phyloP scores from a whole-genome alignment of 257 asterid genomes.

The Linaria vulgaris region DNA sequence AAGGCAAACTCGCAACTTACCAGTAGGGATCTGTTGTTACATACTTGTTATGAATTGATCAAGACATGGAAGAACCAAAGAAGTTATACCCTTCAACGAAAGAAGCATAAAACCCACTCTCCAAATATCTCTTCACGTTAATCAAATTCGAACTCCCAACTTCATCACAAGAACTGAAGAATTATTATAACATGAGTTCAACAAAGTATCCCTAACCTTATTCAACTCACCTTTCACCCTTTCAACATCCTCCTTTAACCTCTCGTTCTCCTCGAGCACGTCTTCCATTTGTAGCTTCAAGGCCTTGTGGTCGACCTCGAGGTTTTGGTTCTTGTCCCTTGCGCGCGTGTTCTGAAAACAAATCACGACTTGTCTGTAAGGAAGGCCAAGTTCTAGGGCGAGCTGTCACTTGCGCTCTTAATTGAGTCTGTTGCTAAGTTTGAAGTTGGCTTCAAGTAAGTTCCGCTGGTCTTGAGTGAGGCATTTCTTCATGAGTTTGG shows the following conservation, averaged over 20 bases:
- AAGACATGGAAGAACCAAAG: slow-evolving; percentile 19
- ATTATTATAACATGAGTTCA: too few species aligned
- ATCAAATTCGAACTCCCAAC: slow-evolving; percentile 39
- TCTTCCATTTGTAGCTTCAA: slow-evolving; percentile 41
- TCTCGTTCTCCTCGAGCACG: slow-evolving; percentile 38
- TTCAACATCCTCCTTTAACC: slow-evolving; percentile 43
- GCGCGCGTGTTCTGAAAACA: slow-evolving; percentile 85
- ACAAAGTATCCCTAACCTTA: slow-evolving; percentile 33
- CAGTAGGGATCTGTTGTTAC: too few species aligned
- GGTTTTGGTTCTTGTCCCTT: slow-evolving; percentile 59
- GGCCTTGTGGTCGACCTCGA: slow-evolving; percentile 46
- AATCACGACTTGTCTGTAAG: slow-evolving; percentile 59
- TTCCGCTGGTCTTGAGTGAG: slow-evolving; percentile 52
- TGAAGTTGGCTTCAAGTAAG: slow-evolving; percentile 50
- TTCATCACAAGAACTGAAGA: slow-evolving; percentile 54
- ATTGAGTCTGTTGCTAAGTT: slow-evolving; percentile 52
- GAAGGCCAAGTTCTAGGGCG: slow-evolving; percentile 51
- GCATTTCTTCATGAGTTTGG: slow-evolving; percentile 54
- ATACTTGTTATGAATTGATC: background rate
- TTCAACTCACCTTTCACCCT: slow-evolving; percentile 49
- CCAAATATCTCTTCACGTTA: slow-evolving; percentile 35
- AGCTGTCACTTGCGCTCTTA: slow-evolving; percentile 51
- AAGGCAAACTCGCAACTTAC: too few species aligned
- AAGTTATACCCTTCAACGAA: slow-evolving; percentile 41
- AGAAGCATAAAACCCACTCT: slow-evolving; percentile 44